A percentile compares a stretch with the other conserved stretches of the same genome.
Conservation (phyloP, 306 rosid genomes). For the Herpetospermum pedunculosum region DNA sequence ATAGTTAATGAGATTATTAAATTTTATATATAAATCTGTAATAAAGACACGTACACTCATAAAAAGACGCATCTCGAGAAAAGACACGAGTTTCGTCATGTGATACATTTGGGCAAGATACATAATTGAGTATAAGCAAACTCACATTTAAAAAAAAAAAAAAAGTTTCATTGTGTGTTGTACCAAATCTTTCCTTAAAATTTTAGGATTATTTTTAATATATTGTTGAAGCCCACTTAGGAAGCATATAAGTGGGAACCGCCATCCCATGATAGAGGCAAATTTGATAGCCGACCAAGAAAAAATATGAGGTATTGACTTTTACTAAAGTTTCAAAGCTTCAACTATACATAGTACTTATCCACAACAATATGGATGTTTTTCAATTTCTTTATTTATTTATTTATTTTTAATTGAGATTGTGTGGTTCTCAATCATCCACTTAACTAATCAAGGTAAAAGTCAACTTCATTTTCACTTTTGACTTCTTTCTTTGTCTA, state of each 20-base stretch:
- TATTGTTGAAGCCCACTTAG: not conserved
- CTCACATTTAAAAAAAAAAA: not conserved
- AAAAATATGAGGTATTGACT: not conserved
- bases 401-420: not conserved
- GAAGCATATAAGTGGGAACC: not conserved
- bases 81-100: too few relatives aligned
- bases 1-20: too few relatives aligned
- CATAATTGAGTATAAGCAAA: not conserved
- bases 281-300: not conserved
- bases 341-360: not conserved
- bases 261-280: conserved; percentile 9
- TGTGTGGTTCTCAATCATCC: not conserved
- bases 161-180: too few relatives aligned
- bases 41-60: too few relatives aligned
- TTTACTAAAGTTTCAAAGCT: not conserved
- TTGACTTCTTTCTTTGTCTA: not conserved
- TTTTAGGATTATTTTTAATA: too few relatives aligned
- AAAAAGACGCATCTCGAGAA: too few relatives aligned
- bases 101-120: not conserved
- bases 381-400: not conserved
- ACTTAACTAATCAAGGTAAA: not conserved
- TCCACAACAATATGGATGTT: not conserved
- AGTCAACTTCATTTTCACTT: not conserved
- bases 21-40: too few relatives aligned
- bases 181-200: too few relatives aligned